phyloP scores from a whole-genome alignment of 371 early-diverging fungal genomes.

The Mucor piriformis region DNA sequence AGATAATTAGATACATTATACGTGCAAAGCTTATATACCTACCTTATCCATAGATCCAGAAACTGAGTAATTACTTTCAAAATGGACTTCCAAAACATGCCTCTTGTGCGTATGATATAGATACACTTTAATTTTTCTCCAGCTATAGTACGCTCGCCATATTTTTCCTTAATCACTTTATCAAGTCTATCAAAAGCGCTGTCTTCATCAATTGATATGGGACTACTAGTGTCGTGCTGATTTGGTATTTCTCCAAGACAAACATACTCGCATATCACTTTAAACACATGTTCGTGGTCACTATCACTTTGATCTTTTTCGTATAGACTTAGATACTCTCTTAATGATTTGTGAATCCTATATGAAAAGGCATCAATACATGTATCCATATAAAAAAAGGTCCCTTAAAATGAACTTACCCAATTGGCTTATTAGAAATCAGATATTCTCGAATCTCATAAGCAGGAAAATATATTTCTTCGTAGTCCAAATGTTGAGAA shows the following conservation, averaged over 20 bases:
- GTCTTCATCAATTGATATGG: background rate
- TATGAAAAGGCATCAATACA: background rate
- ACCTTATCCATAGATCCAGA: conserved; percentile 41
- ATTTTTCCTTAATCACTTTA: background rate
- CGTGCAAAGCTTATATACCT: background rate
- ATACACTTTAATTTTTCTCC: conserved; percentile 5
- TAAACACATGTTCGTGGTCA: background rate
- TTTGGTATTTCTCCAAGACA: background rate
- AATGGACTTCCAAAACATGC: conserved; percentile 28
- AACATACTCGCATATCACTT: background rate
- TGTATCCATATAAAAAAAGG: background rate
- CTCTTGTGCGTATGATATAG: conserved; percentile 4
- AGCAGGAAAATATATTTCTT: background rate
- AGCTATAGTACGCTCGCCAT: background rate
- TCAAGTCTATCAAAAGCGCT: background rate
- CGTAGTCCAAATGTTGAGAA: background rate
- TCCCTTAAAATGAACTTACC: background rate
- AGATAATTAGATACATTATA: background rate
- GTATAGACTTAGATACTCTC: background rate
- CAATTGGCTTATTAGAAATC: background rate
- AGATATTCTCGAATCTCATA: background rate
- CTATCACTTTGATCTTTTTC: background rate
- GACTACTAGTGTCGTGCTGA: background rate
- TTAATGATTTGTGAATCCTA: background rate
- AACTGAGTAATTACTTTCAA: conserved; percentile 33